These are phyloP conservation scores for Lithocarpus polystachyus DNA, from an alignment of 306 rosid genomes.

Conservation along the genomic window DNA sequence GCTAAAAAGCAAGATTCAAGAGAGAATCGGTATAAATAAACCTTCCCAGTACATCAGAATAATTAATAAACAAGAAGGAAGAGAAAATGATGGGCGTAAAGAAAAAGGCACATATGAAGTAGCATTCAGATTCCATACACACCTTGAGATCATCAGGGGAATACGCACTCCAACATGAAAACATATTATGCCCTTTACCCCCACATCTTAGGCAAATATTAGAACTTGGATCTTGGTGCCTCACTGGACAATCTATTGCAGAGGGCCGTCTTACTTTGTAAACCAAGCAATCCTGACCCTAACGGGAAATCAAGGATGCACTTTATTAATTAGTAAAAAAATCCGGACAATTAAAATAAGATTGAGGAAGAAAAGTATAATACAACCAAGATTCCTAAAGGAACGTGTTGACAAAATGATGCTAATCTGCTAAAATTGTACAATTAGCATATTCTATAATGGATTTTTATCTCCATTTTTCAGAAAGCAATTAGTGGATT, in stretches of 20 bases:
- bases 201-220: constrained; percentile 20
- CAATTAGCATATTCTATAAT: not conserved
- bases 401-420: not conserved
- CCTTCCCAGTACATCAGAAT: not conserved
- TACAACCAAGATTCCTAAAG: not conserved
- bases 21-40: not conserved
- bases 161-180: constrained; percentile 11
- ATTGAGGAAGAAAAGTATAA: not conserved
- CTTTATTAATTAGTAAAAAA: not conserved
- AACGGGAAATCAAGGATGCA: not conserved
- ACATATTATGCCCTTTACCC: constrained; percentile 15
- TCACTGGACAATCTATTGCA: constrained; percentile 1
- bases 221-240: constrained; percentile 2
- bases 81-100: not conserved
- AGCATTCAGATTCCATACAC: not conserved
- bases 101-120: not conserved
- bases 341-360: not conserved
- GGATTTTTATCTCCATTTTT: not conserved
- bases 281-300: constrained; percentile 8
- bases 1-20: not conserved
- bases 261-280: not conserved
- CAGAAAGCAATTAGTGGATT: not conserved
- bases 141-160: constrained; percentile 15
- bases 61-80: not conserved
- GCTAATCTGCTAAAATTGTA: not conserved